A percentile compares a stretch with the other conserved stretches of the same genome.
Evolutionary conservation across 768 basidiomycete species (phyloP).

Genomic region (Suillus spraguei): DNA sequence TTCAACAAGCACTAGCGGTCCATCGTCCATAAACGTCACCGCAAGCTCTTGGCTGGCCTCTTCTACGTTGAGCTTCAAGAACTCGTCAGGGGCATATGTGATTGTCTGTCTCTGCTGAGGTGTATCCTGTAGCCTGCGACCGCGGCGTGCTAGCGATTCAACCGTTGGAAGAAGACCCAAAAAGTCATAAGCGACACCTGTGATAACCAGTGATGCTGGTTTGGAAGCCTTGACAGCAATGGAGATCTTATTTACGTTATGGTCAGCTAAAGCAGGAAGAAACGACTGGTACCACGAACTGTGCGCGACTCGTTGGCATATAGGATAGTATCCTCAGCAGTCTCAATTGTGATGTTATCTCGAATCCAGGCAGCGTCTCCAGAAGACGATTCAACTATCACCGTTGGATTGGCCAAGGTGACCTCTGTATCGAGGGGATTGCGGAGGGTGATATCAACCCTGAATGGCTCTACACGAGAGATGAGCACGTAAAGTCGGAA

Average conservation of each 20-base stretch:
- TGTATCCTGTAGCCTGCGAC: slow-evolving; percentile 77
- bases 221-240: slow-evolving; percentile 58
- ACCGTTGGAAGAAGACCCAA: slow-evolving; percentile 67
- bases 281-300: slow-evolving; percentile 41
- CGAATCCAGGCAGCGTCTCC: slow-evolving; percentile 34
- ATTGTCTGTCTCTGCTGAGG: slow-evolving; percentile 65
- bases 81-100: slow-evolving; percentile 70
- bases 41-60: slow-evolving; percentile 66
- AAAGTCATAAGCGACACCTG: slow-evolving; percentile 66
- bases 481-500: slow-evolving; percentile 8
- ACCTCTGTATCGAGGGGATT: slow-evolving; percentile 80
- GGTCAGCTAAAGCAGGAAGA: slow-evolving; percentile 7
- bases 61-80: slow-evolving; percentile 62
- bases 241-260: slow-evolving; percentile 47
- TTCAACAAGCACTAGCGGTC: slow-evolving; percentile 54
- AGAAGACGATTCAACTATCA: slow-evolving; percentile 47
- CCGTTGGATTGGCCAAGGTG: slow-evolving; percentile 62
- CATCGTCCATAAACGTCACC: slow-evolving; percentile 57
- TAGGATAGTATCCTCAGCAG: slow-evolving; percentile 62
- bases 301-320: slow-evolving; percentile 64
- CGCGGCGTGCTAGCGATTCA: slow-evolving; percentile 72
- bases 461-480: slow-evolving; percentile 62
- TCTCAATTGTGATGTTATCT: slow-evolving; percentile 56
- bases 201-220: slow-evolving; percentile 56
- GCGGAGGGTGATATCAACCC: slow-evolving; percentile 68